Percentiles rank a stretch among this genome's conserved stretches.
Evolutionary conservation across 177 flowering plant species (phyloP).

Genomic region (Vitis hybrid): DNA sequence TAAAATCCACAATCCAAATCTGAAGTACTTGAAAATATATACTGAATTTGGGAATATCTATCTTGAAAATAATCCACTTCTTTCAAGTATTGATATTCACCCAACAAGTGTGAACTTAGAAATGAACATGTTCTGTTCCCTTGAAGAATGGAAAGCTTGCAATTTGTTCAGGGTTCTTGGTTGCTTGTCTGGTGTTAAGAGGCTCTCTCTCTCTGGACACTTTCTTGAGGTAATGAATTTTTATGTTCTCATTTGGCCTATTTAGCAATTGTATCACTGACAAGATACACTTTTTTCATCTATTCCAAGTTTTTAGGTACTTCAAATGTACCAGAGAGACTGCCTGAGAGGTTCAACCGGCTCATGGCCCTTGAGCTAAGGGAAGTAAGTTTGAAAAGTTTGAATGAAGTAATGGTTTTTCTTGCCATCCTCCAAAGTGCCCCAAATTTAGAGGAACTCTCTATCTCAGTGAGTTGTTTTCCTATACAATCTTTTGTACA

Average conservation of each 20-base stretch:
- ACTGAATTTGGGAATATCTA: conserved; percentile 12
- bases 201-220: not conserved
- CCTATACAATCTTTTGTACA: not conserved
- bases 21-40: conserved; percentile 13
- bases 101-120: not conserved
- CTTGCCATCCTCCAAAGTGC: conserved; percentile 10
- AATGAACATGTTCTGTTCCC: not conserved
- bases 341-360: not conserved
- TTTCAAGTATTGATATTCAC: conserved; percentile 6
- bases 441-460: conserved; percentile 13
- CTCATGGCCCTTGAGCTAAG: conserved; percentile 8
- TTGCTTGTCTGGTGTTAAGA: conserved; percentile 4
- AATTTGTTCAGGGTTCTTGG: conserved; percentile 7
- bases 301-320: conserved; percentile 9
- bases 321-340: not conserved
- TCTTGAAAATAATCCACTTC: conserved; percentile 5
- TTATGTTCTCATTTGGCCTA: not conserved
- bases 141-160: conserved; percentile 6
- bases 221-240: conserved; percentile 12
- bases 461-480: conserved; percentile 9
- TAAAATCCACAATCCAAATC: conserved; percentile 6
- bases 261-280: not conserved
- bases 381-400: conserved; percentile 4
- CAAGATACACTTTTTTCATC: not conserved
- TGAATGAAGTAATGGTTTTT: conserved; percentile 1